Base-by-base conservation (phyloP, 352 stramenopile species). In the Pythium inflatum region DNA sequence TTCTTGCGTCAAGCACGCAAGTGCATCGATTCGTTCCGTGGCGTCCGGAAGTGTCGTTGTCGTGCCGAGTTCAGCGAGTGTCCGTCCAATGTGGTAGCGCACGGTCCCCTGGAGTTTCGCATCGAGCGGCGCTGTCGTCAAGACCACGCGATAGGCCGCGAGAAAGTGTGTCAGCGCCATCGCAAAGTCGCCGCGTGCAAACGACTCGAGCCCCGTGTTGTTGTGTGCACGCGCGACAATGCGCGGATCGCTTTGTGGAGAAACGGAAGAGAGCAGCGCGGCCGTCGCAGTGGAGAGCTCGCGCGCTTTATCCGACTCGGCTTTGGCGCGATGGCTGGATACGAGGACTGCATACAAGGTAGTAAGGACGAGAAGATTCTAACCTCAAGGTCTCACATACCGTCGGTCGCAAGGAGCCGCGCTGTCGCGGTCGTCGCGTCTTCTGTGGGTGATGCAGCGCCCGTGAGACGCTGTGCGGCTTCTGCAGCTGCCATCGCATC, bases 31-130 rank as follows among this genome's bases (percentile, higher is more conserved):
- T 22, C 0, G 57, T 16, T 22, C 5, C 6, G 16, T 25, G 1
- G 31, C 7, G 2, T n/a, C 57, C 27, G 62, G 57, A 5, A 75
- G 36, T 2, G 64, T 33, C 12, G 48, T 41, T 3, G 38, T 68
- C n/a, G 41, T 64, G 6, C 69, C 73, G 16, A 83, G 56, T 43
- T 75, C 73, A 5, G 75, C 67, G 18, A 85, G 48, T 2, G 62
- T 62, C 33, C 82, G 50, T 0, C 77, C 77, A n/a, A 89, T 57
- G 62, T 88, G 79, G 28, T 84, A 87, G 64, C 75, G 81, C 1
- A 81, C 51, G 5, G 68, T 75, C 22, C 70, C 70, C 62, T 80
- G 79, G 9, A 83, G 69, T 12, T 76, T 46, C 2, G 76, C 67
- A 54, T 86, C 77, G 12, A 70, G 68, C 2, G 43, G 22, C 6